A percentile compares a stretch with the other conserved stretches of the same genome.
These are phyloP conservation scores for Melocanna baccifera DNA, from an alignment of 176 grass and related monocot species.

Conservation along the genomic window DNA sequence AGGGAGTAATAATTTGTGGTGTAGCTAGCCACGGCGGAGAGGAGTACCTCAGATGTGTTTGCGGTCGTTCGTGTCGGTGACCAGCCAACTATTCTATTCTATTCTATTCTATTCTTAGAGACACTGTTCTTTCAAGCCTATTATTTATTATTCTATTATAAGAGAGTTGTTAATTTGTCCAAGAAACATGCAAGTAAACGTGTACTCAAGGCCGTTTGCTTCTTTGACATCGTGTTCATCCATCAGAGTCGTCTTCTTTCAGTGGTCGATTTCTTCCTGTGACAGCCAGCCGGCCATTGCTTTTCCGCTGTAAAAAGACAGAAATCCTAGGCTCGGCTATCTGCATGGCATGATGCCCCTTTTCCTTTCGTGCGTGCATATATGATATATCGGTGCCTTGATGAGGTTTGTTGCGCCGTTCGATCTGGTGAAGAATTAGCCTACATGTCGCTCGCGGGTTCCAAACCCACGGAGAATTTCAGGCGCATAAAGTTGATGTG, in stretches of 20 bases:
- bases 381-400: slow-evolving; percentile 1
- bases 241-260: neutral
- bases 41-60: slow-evolving; percentile 19
- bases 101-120: neutral
- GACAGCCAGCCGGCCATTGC: neutral
- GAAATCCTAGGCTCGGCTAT: neutral
- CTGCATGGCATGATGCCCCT: neutral
- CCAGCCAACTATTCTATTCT: slow-evolving; percentile 22
- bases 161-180: slow-evolving; percentile 24
- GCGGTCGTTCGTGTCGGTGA: neutral
- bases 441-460: neutral
- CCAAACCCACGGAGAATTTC: neutral
- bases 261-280: neutral
- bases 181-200: slow-evolving; percentile 33
- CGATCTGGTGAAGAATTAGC: neutral
- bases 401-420: slow-evolving; percentile 16
- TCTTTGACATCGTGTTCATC: slow-evolving; percentile 5
- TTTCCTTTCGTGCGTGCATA: neutral
- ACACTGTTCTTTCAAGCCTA: too few relatives aligned
- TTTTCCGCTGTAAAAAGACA: neutral
- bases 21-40: neutral
- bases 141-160: neutral
- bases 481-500: slow-evolving; percentile 38
- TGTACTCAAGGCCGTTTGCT: neutral
- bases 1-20: slow-evolving; percentile 35